Evolutionary conservation across 164 flowering plant species (phyloP).

Genomic region (Dillenia turbinata): DNA sequence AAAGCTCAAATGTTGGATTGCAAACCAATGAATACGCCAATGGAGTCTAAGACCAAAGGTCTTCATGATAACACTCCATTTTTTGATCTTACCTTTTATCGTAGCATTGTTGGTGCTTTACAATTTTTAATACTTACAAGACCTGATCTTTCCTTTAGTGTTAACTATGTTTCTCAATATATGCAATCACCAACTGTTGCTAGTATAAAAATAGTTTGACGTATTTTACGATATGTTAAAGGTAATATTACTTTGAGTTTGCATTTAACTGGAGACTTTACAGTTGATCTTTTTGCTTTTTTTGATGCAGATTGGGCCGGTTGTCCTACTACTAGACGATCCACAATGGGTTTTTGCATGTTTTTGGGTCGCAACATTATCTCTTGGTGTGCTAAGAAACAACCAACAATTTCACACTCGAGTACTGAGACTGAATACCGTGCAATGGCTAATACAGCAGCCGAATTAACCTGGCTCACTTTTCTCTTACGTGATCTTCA

Average conservation of each 20-base stretch:
- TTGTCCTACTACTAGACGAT: no score
- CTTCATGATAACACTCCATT: no score
- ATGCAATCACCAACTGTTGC: background rate
- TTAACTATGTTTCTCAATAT: background rate
- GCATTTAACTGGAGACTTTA: background rate
- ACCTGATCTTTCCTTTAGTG: background rate
- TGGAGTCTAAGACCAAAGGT: no score
- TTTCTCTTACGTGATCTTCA: background rate
- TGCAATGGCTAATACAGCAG: slow-evolving; percentile 1
- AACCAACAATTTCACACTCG: slow-evolving; percentile 1
- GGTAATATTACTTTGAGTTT: background rate
- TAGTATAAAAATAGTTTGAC: background rate
- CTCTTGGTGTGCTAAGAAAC: slow-evolving; percentile 5
- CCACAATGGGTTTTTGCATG: no score
- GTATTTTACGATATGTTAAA: background rate
- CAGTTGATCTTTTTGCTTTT: background rate
- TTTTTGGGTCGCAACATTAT: no score
- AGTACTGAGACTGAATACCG: slow-evolving; percentile 5
- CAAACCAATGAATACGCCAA: background rate
- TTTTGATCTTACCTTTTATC: no score
- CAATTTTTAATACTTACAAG: no score
- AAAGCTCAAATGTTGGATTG: background rate
- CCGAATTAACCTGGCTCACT: slow-evolving; percentile 1
- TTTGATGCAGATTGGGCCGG: background rate
- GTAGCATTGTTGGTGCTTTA: no score